Evolutionary conservation across 2,329 filamentous ascomycete species (phyloP).

Genomic region (Fusarium drepaniforme): DNA sequence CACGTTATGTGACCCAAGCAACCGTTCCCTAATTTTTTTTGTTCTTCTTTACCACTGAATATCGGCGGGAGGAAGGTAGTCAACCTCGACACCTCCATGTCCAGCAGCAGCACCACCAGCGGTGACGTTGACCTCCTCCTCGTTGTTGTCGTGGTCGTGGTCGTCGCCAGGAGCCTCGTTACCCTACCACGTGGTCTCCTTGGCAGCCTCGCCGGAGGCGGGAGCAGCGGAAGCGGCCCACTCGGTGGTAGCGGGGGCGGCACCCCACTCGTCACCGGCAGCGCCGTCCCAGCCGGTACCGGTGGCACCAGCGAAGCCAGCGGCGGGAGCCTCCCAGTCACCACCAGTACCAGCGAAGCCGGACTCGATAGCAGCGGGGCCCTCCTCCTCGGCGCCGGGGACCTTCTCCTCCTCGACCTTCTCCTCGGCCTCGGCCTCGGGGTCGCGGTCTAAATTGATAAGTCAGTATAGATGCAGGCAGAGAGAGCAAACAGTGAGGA

Average conservation of each 20-base stretch:
- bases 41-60: conserved; percentile 37
- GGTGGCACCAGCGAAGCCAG: conserved; percentile 73
- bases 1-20: not conserved
- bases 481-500: too few relatives aligned
- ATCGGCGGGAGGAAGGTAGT: not conserved
- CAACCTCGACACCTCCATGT: not conserved
- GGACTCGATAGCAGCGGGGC: conserved; percentile 80
- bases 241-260: conserved; percentile 73
- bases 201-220: conserved; percentile 57
- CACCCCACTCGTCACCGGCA: conserved; percentile 73
- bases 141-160: not conserved
- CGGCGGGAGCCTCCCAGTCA: conserved; percentile 89
- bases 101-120: not conserved
- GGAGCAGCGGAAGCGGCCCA: conserved; percentile 71
- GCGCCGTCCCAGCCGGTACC: conserved; percentile 68
- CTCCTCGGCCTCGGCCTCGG: conserved; percentile 99
- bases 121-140: conserved; percentile 1
- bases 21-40: conserved; percentile 27
- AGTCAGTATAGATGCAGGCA: too few relatives aligned
- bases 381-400: conserved; percentile 86
- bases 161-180: conserved; percentile 33
- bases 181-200: conserved; percentile 67
- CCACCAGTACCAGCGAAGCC: conserved; percentile 74
- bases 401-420: conserved; percentile 95
- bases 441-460: conserved; percentile 80